Base-by-base conservation (phyloP, 768 basidiomycete genomes). In the Termitomyces sp. region DNA sequence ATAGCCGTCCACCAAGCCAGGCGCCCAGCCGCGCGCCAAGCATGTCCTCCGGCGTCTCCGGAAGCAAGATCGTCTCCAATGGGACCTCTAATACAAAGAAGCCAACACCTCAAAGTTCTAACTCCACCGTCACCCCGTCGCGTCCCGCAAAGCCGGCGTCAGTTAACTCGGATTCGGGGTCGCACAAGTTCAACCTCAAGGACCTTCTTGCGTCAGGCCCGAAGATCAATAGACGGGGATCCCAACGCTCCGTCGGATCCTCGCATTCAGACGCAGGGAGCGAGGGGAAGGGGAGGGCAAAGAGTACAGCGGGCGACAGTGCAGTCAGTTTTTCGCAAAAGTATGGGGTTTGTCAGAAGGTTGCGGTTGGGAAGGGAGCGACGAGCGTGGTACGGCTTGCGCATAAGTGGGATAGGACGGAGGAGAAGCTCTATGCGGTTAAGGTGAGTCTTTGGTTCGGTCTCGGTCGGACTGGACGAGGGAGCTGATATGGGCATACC, bases 321-420 rank as follows among this genome's bases (percentile, higher is more conserved):
- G 64, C 72, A 10, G 69, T 69, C 46, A 81, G 80, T 58, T 65
- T 82, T 62, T 74, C 89, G 39, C 87, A 94, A 74, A 98, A 98
- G 81, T 99, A 98, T 68, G 97, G 96, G 33, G 87, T 97, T 13
- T 98, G 95, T 72, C 93, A 95, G 77, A 93, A 93, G 76, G 85
- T 94, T 22, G 95, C 96, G 13, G 97, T 99, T 62, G 96, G 96
- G 39, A 97, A 95, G 72, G 96, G 96, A 20, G 97, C 96, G n/a
- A 99, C 97, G 26, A 93, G 92, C 48, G 94, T 98, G 55, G 96
- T 99, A 44, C 80, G 93, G 46, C 82, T 99, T 18, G 96, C 95
- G 43, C 97, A 99, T 76, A 99, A 98, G 76, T 98, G 96, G 96
- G 97, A 99, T 71, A 81, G 95, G 58, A 85, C 79, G 22, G 95